Conservation (phyloP, 1,284 basidiomycete genomes). For the Irpex sp. region DNA sequence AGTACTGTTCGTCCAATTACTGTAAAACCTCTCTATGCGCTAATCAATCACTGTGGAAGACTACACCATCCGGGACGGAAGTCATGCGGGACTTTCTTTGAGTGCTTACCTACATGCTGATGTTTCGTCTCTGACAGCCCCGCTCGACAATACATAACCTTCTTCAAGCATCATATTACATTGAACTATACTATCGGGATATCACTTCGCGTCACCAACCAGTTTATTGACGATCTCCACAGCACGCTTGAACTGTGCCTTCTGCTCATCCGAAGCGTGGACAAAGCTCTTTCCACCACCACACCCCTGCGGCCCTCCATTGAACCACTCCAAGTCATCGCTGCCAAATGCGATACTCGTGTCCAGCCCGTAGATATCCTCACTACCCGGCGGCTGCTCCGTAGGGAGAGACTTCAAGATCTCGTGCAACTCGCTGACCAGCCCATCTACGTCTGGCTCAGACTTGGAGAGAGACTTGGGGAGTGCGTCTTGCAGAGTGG, state of each 20-base stretch:
- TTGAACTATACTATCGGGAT: background rate
- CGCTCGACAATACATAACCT: no score
- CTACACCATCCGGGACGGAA: no score
- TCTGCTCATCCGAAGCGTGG: slow-evolving; percentile 65
- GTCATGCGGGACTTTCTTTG: no score
- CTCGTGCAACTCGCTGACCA: slow-evolving; percentile 61
- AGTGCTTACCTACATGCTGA: no score
- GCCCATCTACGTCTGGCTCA: slow-evolving; percentile 41
- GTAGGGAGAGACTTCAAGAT: slow-evolving; percentile 67
- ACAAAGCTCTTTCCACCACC: slow-evolving; percentile 56
- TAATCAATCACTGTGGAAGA: no score
- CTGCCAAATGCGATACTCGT: slow-evolving; percentile 72
- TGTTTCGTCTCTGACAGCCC: no score
- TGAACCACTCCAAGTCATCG: slow-evolving; percentile 66
- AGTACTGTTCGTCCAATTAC: no score
- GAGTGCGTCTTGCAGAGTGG: slow-evolving; percentile 46
- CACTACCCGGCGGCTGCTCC: slow-evolving; percentile 65
- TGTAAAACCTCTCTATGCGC: no score
- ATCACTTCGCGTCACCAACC: slow-evolving; percentile 33
- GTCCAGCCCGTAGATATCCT: slow-evolving; percentile 78
- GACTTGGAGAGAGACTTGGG: slow-evolving; percentile 53
- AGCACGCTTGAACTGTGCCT: slow-evolving; percentile 70
- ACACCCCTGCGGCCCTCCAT: slow-evolving; percentile 71
- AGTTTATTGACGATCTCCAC: slow-evolving; percentile 71
- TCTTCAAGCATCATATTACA: no score